phyloP scores from a whole-genome alignment of 306 rosid genomes.

The Rubus parviflorus region DNA sequence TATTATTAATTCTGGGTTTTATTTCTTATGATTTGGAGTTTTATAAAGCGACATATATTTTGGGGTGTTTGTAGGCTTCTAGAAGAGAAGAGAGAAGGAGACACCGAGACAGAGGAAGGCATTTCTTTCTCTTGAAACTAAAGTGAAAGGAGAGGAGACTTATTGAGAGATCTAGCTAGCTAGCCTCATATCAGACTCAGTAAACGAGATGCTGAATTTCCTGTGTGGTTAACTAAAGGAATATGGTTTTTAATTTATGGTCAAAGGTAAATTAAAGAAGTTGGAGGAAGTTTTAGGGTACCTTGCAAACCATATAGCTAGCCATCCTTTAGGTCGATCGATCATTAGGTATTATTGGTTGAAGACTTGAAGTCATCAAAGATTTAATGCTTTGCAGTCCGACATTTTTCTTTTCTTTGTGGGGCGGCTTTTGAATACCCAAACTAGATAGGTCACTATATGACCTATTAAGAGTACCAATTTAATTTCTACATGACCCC shows the following conservation, averaged over 20 bases:
- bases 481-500: not conserved
- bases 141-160: not conserved
- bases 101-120: conserved; percentile 3
- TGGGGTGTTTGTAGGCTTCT: not conserved
- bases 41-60: conserved; percentile 12
- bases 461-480: not conserved
- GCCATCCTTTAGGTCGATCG: not conserved
- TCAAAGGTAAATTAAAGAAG: not conserved
- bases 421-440: not conserved
- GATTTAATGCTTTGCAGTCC: not conserved
- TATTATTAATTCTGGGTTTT: conserved; percentile 8
- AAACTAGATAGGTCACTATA: not conserved
- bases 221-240: not conserved
- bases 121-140: not conserved
- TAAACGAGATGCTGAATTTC: not conserved
- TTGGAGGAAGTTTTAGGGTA: not conserved
- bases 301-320: not conserved
- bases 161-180: not conserved
- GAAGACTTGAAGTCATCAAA: not conserved
- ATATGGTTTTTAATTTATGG: not conserved
- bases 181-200: not conserved
- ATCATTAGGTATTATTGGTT: not conserved
- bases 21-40: not conserved
- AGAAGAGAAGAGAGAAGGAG: not conserved
- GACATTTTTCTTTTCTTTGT: not conserved